A percentile compares a stretch with the other conserved stretches of the same genome.
These are phyloP conservation scores for Phyllosticta citriasiana DNA, from an alignment of 2,329 filamentous ascomycete species.

Conservation along the genomic window DNA sequence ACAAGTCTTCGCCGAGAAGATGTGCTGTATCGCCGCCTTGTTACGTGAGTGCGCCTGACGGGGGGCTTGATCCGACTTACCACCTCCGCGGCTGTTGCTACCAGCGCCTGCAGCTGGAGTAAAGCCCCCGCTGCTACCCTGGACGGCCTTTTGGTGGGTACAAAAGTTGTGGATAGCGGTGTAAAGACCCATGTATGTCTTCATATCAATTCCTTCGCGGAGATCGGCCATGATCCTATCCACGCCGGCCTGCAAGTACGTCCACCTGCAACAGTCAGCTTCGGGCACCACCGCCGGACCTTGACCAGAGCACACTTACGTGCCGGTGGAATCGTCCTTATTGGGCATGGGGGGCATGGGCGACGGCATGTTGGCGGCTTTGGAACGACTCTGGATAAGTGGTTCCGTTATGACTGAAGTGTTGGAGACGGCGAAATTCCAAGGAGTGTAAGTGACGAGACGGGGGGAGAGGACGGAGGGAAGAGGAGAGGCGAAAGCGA, in stretches of 20 bases:
- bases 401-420: not conserved
- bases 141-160: conserved; percentile 86
- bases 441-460: not conserved
- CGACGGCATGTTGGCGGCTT: conserved; percentile 10
- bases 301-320: conserved; percentile 37
- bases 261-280: conserved; percentile 53
- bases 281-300: not conserved
- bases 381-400: not conserved
- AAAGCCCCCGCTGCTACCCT: conserved; percentile 37
- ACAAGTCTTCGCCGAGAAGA: conserved; percentile 89
- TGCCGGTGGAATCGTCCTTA: conserved; percentile 51
- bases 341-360: conserved; percentile 37
- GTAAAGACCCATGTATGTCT: conserved; percentile 95
- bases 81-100: conserved; percentile 61
- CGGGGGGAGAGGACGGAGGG: not conserved
- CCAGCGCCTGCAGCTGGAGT: conserved; percentile 21
- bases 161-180: conserved; percentile 99
- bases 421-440: not conserved
- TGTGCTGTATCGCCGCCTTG: conserved; percentile 52
- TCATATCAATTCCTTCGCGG: conserved; percentile 87
- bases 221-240: conserved; percentile 89
- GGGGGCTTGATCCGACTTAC: conserved; percentile 6
- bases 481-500: not conserved
- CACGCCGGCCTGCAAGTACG: conserved; percentile 78
- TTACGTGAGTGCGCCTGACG: not conserved